Evolutionary conservation across 129 eudicot genomes (phyloP), one percentile per base, ranked within the genome.

Genomic region (Apium graveolens): DNA sequence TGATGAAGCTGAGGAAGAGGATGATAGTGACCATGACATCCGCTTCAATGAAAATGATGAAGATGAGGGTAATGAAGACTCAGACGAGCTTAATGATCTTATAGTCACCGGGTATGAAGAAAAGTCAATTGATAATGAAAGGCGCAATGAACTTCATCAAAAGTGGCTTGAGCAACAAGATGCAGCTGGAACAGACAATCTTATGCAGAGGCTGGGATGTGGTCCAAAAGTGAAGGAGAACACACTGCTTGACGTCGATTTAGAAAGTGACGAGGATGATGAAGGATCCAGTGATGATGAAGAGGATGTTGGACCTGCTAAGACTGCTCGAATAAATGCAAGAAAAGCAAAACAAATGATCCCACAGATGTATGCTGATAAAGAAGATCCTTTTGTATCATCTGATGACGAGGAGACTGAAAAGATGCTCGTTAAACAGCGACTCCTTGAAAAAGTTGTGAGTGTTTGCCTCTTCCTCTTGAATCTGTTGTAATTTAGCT

Each of bases 101-200:
- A 89, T 93, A 74, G 98, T 83, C 70, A 88, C 96, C 49, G 90
- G 85, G 39, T 93, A 80, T 76, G 74, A 86, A 82, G 98, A 93
- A 79, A 84, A 76, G 72, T 88, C 91, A 80, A 70, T 79, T 63
- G 97, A 93, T 49, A 68, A 81, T 24, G 93, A 89, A 81, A 86
- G 80, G 55, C 91, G 98, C 43, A 83, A 91, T 76, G 98, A 91
- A 85, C 98, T 93, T 84, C 98, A 93, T 79, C 96, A 93, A 60
- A 91, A 88, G 86, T 93, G 98, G 98, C 96, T 93, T 77, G 87
- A 91, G 85, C 97, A 91, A 83, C 92, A 91, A 84, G 98, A 93
- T 85, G 97, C 90, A 39, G 92, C 91, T 68, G 98, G 97, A 76
- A 93, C 98, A 43, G 97, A 91, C 73, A 88, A 85, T 85, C 89